Conservation (phyloP, 352 stramenopile species). For the Phytophthora constricta region DNA sequence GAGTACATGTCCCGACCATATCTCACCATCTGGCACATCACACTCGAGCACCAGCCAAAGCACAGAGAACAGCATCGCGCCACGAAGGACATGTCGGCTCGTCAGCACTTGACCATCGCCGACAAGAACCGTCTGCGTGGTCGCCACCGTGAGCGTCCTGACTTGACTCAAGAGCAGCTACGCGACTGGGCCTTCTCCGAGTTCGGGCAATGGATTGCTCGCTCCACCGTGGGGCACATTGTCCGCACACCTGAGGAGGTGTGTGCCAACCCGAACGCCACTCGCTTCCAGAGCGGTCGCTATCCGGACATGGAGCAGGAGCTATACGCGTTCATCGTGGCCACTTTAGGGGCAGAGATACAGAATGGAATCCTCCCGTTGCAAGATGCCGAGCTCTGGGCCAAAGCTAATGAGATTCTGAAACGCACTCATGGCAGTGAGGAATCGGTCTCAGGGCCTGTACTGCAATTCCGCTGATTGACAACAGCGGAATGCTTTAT, state of each 20-base stretch:
- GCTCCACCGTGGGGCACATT: slow-evolving; percentile 52
- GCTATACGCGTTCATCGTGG: slow-evolving; percentile 29
- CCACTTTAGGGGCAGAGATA: not conserved
- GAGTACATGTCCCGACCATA: too few species aligned
- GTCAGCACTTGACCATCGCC: slow-evolving; percentile 45
- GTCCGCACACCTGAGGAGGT: slow-evolving; percentile 32
- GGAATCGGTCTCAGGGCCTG: slow-evolving; percentile 37
- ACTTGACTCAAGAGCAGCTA: slow-evolving; percentile 49
- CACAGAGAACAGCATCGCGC: too few species aligned
- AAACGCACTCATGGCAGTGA: slow-evolving; percentile 27
- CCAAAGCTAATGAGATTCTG: slow-evolving; percentile 45
- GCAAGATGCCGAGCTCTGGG: slow-evolving; percentile 36
- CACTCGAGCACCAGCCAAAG: too few species aligned
- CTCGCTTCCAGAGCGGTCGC: slow-evolving; percentile 40
- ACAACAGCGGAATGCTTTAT: too few species aligned
- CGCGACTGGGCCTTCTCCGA: slow-evolving; percentile 38
- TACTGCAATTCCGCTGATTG: too few species aligned
- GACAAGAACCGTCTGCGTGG: slow-evolving; percentile 49
- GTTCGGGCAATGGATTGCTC: slow-evolving; percentile 46
- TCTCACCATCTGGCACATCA: too few species aligned
- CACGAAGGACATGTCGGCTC: slow-evolving; percentile 32
- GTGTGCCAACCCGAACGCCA: slow-evolving; percentile 38
- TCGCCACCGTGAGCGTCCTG: slow-evolving; percentile 29
- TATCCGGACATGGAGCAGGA: slow-evolving; percentile 46
- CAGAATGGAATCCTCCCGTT: slow-evolving; percentile 10